phyloP scores from a whole-genome alignment of 2,329 filamentous ascomycete species.

The Ophiostoma tasmaniense region DNA sequence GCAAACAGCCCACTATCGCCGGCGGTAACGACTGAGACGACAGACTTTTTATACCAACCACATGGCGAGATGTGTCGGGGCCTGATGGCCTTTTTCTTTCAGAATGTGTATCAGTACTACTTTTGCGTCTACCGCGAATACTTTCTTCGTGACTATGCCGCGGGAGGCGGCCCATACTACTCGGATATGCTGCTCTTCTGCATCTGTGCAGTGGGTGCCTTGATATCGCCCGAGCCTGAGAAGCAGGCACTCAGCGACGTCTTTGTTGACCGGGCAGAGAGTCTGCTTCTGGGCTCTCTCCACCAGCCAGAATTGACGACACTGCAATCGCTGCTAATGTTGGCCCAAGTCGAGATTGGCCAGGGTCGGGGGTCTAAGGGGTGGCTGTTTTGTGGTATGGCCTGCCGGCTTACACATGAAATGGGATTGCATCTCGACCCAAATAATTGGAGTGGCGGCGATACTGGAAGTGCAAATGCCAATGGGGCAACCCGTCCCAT shows the following conservation, averaged over 20 bases:
- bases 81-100: constrained; percentile 41
- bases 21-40: not conserved
- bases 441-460: constrained; percentile 37
- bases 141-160: constrained; percentile 42
- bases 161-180: constrained; percentile 39
- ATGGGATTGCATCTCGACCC: constrained; percentile 46
- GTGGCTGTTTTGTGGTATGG: constrained; percentile 45
- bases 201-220: constrained; percentile 41
- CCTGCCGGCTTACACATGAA: constrained; percentile 42
- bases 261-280: constrained; percentile 38
- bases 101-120: constrained; percentile 39
- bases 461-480: too few relatives aligned
- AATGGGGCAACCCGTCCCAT: not conserved
- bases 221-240: constrained; percentile 34
- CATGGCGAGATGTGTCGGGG: constrained; percentile 37
- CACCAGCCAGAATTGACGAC: constrained; percentile 40
- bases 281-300: constrained; percentile 36
- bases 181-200: constrained; percentile 41
- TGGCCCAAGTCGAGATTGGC: constrained; percentile 34
- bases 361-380: constrained; percentile 40
- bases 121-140: constrained; percentile 44
- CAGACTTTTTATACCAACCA: constrained; percentile 21
- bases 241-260: constrained; percentile 32
- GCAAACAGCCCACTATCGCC: not conserved
- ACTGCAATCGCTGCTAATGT: constrained; percentile 14